These are phyloP conservation scores for Epichloe sp. DNA, from an alignment of 2,329 filamentous ascomycete species.

Conservation along the genomic window DNA sequence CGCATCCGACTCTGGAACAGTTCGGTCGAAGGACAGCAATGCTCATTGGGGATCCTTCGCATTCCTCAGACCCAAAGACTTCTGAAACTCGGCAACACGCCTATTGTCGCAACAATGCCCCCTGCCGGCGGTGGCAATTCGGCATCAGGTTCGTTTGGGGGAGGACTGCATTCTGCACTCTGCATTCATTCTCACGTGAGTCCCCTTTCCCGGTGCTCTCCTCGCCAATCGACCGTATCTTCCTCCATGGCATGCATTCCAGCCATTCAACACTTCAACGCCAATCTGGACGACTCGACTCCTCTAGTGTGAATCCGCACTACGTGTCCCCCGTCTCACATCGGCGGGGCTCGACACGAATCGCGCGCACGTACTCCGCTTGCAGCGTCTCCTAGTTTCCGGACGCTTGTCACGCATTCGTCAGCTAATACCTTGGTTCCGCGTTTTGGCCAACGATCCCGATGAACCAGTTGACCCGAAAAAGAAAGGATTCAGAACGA, in stretches of 20 bases:
- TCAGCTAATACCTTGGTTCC: neutral
- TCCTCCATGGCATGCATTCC: too few relatives aligned
- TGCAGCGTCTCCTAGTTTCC: neutral
- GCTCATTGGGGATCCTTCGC: neutral
- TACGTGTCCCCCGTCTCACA: too few relatives aligned
- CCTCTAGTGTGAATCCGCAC: too few relatives aligned
- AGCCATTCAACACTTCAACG: too few relatives aligned
- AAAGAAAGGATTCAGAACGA: neutral
- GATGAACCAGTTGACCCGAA: neutral
- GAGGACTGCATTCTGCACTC: conserved; percentile 5
- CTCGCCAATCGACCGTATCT: too few relatives aligned
- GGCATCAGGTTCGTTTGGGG: neutral
- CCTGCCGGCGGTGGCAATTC: conserved; percentile 5
- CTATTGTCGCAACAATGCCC: conserved; percentile 8
- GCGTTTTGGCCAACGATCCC: neutral
- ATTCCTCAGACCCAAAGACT: neutral
- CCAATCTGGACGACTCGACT: too few relatives aligned
- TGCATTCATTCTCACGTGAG: neutral
- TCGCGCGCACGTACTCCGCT: too few relatives aligned
- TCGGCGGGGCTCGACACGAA: too few relatives aligned
- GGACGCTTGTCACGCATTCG: neutral
- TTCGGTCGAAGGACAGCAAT: too few relatives aligned
- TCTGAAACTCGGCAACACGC: conserved; percentile 8
- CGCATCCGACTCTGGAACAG: too few relatives aligned
- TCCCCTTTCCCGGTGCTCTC: neutral